Conservation (phyloP, 2,329 filamentous ascomycete genomes). For the Ceratocystis destructans region DNA sequence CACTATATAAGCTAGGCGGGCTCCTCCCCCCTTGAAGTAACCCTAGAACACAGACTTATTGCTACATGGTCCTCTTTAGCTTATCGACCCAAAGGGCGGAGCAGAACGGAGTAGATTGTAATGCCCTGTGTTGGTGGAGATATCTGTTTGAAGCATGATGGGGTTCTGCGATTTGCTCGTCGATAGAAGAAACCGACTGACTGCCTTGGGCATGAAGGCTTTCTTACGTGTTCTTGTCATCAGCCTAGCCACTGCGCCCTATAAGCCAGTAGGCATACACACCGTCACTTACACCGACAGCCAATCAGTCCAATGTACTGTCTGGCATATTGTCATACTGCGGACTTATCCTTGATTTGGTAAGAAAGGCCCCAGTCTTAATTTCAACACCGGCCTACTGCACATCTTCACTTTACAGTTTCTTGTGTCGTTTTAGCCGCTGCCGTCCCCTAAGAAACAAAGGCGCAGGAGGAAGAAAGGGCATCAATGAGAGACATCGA, state of each 20-base stretch:
- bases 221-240: not conserved
- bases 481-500: not conserved
- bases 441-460: not conserved
- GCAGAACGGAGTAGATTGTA: not conserved
- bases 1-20: not conserved
- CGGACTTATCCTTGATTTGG: not conserved
- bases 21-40: not conserved
- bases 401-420: slow-evolving; percentile 1
- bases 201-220: not conserved
- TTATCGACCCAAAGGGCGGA: too few relatives aligned
- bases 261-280: too few relatives aligned
- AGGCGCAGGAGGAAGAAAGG: not conserved
- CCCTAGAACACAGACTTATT: not conserved
- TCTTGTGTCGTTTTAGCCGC: not conserved
- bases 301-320: too few relatives aligned
- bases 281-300: too few relatives aligned
- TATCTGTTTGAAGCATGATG: not conserved
- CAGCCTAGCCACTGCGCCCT: too few relatives aligned
- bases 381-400: not conserved
- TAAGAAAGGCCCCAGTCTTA: not conserved
- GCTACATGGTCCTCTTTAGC: too few relatives aligned
- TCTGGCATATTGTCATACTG: not conserved
- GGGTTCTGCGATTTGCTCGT: not conserved
- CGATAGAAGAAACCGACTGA: not conserved
- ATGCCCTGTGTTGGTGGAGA: not conserved